Evolutionary conservation across 176 grass and related monocot species (phyloP), one percentile per base, ranked within the genome.

Genomic region (Carex scoparia): DNA sequence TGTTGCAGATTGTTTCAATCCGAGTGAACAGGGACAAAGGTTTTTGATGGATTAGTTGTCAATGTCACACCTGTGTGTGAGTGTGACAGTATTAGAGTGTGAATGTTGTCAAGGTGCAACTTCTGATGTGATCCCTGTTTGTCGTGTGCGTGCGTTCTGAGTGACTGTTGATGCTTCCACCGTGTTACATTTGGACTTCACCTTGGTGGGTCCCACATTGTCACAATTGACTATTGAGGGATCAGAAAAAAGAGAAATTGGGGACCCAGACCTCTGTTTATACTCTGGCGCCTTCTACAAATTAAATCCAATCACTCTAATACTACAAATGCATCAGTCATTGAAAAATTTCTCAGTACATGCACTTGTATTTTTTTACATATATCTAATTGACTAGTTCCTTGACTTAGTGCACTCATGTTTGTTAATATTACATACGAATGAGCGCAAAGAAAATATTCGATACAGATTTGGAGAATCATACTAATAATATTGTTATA

Each of bases 81-180:
- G 32, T 14, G 61, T 63, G 61, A 63, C 61, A 63, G 61, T 63
- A 28, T 63, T 63, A 76, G 71, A 76, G 71, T 7, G 71, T 75
- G 71, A 75, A 75, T 53, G 42, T 27, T 53, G 71, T 27, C 19
- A 75, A 38, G 44, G 42, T 76, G 8, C 71, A 54, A 76, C 71
- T 73, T 73, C 69, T 73, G 69, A 73, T 73, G 33, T 15, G 38
- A 19, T 49, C 18, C 40, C 69, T 73, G 69, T 73, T 42, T 73
- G 71, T 76, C 46, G 71, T 30, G 71, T 76, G 71, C 71, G 46
- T 76, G 71, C 48, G 46, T 23, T 73, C 71, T 76, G 10, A 76
- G 7, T 9, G 9, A 76, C 19, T 31, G 71, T 10, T 76, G 71
- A 44, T 75, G 71, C 71, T 54, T 53, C 10, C 70, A 19, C 46